These are phyloP conservation scores for Musa schizocarpa DNA, from an alignment of 176 grass and related monocot species.

Conservation along the genomic window DNA sequence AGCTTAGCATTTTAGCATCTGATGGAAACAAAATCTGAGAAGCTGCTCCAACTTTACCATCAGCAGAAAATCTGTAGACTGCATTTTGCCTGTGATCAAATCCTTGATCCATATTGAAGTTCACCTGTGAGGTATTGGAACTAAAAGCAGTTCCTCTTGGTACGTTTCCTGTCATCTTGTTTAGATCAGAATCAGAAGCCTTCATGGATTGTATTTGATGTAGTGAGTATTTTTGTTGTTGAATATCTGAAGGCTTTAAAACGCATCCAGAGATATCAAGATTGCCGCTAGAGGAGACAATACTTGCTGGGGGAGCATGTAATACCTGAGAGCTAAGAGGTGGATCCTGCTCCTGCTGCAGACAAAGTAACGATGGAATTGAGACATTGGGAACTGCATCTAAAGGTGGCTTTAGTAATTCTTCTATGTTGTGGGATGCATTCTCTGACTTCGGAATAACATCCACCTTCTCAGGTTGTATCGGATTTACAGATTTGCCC, in stretches of 20 bases:
- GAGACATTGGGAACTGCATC: slow-evolving; percentile 34
- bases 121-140: slow-evolving; percentile 44
- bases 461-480: slow-evolving; percentile 16
- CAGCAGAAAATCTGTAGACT: slow-evolving; percentile 30
- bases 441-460: slow-evolving; percentile 31
- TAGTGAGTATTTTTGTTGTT: slow-evolving; percentile 63
- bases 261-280: slow-evolving; percentile 50
- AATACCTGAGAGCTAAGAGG: slow-evolving; percentile 32
- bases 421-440: slow-evolving; percentile 36
- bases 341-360: slow-evolving; percentile 41
- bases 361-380: slow-evolving; percentile 44
- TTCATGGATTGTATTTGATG: slow-evolving; percentile 77
- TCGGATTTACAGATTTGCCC: neutral
- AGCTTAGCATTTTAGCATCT: slow-evolving; percentile 18
- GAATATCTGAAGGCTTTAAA: slow-evolving; percentile 43
- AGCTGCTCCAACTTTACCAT: slow-evolving; percentile 35
- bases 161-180: slow-evolving; percentile 42
- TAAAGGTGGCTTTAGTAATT: slow-evolving; percentile 32
- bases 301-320: slow-evolving; percentile 30
- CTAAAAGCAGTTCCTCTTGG: slow-evolving; percentile 43
- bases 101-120: slow-evolving; percentile 52
- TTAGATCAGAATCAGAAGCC: slow-evolving; percentile 47
- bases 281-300: slow-evolving; percentile 22
- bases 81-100: slow-evolving; percentile 49
- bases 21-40: slow-evolving; percentile 38